A percentile compares a stretch with the other conserved stretches of the same genome.
Conservation (phyloP, 2,329 filamentous ascomycete species). For the Verticillium klebahnii region DNA sequence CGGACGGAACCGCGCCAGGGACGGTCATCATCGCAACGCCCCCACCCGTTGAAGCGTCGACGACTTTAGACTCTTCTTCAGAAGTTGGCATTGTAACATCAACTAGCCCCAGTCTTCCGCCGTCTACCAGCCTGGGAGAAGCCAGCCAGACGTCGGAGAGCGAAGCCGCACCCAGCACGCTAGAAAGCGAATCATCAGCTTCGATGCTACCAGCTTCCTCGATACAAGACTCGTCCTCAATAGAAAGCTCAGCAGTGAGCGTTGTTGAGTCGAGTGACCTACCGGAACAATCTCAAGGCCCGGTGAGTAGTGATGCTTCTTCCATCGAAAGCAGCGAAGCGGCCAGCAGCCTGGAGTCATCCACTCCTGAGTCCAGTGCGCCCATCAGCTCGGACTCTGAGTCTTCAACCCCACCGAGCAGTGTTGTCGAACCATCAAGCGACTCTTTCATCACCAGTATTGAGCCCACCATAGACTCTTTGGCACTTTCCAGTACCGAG, state of each 20-base stretch:
- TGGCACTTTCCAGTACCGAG: not conserved
- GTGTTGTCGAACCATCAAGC: not conserved
- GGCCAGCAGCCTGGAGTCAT: not conserved
- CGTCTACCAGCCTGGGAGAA: not conserved
- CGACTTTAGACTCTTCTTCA: not conserved
- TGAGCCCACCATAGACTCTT: not conserved
- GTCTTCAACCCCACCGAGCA: not conserved
- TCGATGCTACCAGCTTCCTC: not conserved
- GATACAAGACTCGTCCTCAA: not conserved
- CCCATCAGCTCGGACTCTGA: not conserved
- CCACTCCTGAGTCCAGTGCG: not conserved
- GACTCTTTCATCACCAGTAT: not conserved
- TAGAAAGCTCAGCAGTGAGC: not conserved
- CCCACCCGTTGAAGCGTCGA: not conserved
- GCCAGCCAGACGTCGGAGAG: not conserved
- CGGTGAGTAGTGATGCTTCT: not conserved
- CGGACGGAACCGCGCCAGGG: slow-evolving; percentile 1
- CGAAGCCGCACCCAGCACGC: not conserved
- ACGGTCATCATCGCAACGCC: slow-evolving; percentile 7
- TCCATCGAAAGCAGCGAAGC: not conserved
- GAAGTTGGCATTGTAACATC: not conserved
- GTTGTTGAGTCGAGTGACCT: not conserved
- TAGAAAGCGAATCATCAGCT: not conserved
- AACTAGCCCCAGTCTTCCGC: not conserved
- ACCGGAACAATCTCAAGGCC: not conserved